A percentile compares a stretch with the other conserved stretches of the same genome.
These are phyloP conservation scores for Rhizopus microsporus DNA, from an alignment of 371 early-diverging fungal species.

Conservation along the genomic window DNA sequence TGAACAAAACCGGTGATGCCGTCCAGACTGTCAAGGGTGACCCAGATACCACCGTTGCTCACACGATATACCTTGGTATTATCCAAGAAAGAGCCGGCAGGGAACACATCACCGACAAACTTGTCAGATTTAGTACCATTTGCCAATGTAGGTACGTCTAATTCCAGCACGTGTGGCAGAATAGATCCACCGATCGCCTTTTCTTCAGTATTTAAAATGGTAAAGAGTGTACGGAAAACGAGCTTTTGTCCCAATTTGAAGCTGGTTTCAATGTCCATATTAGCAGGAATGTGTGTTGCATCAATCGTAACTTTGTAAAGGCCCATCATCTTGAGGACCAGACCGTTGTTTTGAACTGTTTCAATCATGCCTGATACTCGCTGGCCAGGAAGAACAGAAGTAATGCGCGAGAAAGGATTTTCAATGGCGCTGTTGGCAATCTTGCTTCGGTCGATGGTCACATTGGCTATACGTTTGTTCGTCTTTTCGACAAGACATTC, in stretches of 20 bases:
- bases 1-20: slow-evolving; percentile 63
- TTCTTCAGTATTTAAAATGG: slow-evolving; percentile 52
- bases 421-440: slow-evolving; percentile 52
- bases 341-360: slow-evolving; percentile 56
- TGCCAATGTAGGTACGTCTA: slow-evolving; percentile 23
- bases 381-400: slow-evolving; percentile 68
- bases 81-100: slow-evolving; percentile 65
- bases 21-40: slow-evolving; percentile 51
- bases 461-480: slow-evolving; percentile 56
- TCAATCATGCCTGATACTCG: slow-evolving; percentile 59
- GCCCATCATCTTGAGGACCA: slow-evolving; percentile 68
- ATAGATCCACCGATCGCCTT: slow-evolving; percentile 67
- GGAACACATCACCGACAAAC: slow-evolving; percentile 37
- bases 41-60: slow-evolving; percentile 53
- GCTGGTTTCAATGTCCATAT: slow-evolving; percentile 42
- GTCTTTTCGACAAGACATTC: slow-evolving; percentile 58
- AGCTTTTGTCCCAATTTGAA: slow-evolving; percentile 60
- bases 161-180: slow-evolving; percentile 49
- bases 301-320: slow-evolving; percentile 64
- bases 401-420: slow-evolving; percentile 54
- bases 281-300: slow-evolving; percentile 53
- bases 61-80: slow-evolving; percentile 58
- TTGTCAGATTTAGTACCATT: slow-evolving; percentile 21
- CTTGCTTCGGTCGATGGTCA: slow-evolving; percentile 58
- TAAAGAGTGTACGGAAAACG: slow-evolving; percentile 66